These are phyloP conservation scores for Cyberlindnera japonica DNA, from an alignment of 805 yeast species.

Conservation along the genomic window DNA sequence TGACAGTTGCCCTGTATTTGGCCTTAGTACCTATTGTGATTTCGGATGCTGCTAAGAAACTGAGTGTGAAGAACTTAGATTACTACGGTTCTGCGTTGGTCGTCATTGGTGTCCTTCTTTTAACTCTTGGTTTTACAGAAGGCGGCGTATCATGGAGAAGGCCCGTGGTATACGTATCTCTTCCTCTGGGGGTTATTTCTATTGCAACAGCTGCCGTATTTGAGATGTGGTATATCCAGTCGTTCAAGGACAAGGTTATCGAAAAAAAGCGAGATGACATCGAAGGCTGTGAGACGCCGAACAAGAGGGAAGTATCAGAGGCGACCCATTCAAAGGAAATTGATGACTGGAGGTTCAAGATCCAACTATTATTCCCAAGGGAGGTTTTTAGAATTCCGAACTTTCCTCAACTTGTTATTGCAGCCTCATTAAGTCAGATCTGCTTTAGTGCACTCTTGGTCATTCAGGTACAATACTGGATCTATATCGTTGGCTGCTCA, in stretches of 20 bases:
- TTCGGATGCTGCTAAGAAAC: constrained; percentile 21
- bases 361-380: constrained; percentile 29
- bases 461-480: constrained; percentile 27
- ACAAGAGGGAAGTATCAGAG: background rate
- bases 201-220: constrained; percentile 27
- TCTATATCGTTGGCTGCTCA: constrained; percentile 27
- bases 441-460: constrained; percentile 23
- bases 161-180: constrained; percentile 39
- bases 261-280: background rate
- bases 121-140: constrained; percentile 43
- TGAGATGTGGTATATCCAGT: constrained; percentile 29
- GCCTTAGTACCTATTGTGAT: constrained; percentile 30
- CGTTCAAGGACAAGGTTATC: constrained; percentile 13
- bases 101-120: constrained; percentile 24
- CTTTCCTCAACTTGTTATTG: constrained; percentile 24
- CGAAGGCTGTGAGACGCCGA: background rate
- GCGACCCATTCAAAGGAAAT: background rate
- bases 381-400: constrained; percentile 28
- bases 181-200: constrained; percentile 36
- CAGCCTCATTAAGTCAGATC: constrained; percentile 22
- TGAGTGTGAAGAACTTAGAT: constrained; percentile 30
- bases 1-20: constrained; percentile 23
- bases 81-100: constrained; percentile 29
- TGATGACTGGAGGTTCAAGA: constrained; percentile 10
- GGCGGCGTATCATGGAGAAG: constrained; percentile 42